Base-by-base conservation (phyloP, 306 rosid genomes). In the Prunus salicina region DNA sequence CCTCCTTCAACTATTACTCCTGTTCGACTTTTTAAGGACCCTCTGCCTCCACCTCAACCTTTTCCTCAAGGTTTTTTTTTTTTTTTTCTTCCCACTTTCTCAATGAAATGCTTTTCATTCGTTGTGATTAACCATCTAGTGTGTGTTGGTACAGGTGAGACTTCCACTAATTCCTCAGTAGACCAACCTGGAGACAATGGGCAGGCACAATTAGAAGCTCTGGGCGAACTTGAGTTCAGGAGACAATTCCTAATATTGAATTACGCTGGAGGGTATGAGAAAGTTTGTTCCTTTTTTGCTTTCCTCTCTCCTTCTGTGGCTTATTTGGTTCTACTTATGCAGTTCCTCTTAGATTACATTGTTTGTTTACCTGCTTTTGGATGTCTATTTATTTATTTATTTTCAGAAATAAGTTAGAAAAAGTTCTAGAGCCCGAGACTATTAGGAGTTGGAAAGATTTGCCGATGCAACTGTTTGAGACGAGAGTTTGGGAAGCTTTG, bases 221-320 rank as follows among this genome's bases (percentile, higher is more conserved):
- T 91, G 62, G 97, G 93, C 22, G 97, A 91, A 51, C 81, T 93
- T 6, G 96, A 93, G 45, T 93, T 91, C 72, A 77, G 91, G 27
- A 91, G 80, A 64, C 89, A 92, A 12, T 93, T 93, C 75, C 74
- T 93, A 34, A 55, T 93, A 2, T 53, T 91, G 30, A 88, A 76
- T 76, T 93, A 93, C 28, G 58, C 74, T 28, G 98, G 97, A 67
- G 56, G 85, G 98, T 89, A 78, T 20, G 45, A 2, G 9, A 27
- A 57, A 67, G 67, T 55, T 72, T 73, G 43, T 41, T 62, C 3
- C 22, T 27, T 14, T 55, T 55, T 53, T 27, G 15, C 30, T 27
- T 38, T 38, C 43, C 43, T 38, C 43, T 7, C 43, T 38, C 43
- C 43, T 7, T 38, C 43, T 38, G 43, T 38, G 46, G 38, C 30